Evolutionary conservation across 2,329 filamentous ascomycete species (phyloP).

Genomic region (Clonostachys byssicola): DNA sequence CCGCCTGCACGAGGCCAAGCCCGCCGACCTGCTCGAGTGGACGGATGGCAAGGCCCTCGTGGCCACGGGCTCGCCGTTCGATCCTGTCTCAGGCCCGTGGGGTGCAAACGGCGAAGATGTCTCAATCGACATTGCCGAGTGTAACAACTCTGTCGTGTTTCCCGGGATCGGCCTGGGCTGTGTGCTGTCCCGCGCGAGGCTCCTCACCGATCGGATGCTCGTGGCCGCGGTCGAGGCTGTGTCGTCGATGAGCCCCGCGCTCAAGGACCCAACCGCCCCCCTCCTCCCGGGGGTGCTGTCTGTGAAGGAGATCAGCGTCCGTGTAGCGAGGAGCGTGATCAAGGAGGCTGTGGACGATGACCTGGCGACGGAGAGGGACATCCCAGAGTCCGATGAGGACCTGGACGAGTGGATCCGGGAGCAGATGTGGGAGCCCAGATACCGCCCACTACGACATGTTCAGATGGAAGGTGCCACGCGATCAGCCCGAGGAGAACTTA

Average conservation of each 20-base stretch:
- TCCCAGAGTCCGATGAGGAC: conserved; percentile 55
- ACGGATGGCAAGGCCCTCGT: conserved; percentile 73
- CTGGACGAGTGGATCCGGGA: conserved; percentile 69
- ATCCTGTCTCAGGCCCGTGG: conserved; percentile 62
- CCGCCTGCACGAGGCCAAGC: conserved; percentile 75
- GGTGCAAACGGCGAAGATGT: conserved; percentile 37
- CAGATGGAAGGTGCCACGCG: conserved; percentile 44
- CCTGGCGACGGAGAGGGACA: conserved; percentile 58
- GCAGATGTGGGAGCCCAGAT: conserved; percentile 77
- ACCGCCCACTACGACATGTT: conserved; percentile 59
- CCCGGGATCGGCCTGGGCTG: conserved; percentile 81
- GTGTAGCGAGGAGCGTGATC: conserved; percentile 74
- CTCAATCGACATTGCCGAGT: conserved; percentile 61
- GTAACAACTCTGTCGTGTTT: conserved; percentile 85
- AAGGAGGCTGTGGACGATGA: conserved; percentile 65
- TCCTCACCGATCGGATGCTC: conserved; percentile 74
- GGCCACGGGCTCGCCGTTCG: conserved; percentile 80
- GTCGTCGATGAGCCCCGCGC: conserved; percentile 65
- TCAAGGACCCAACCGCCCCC: conserved; percentile 57
- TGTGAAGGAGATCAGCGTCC: conserved; percentile 71
- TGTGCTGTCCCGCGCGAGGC: conserved; percentile 63
- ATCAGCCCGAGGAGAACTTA: conserved; percentile 40
- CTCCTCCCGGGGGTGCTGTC: conserved; percentile 73
- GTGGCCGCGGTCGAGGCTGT: conserved; percentile 75
- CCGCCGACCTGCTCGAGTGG: conserved; percentile 73